Conservation (phyloP, 768 basidiomycete genomes). For the Coprinellus micaceus region DNA sequence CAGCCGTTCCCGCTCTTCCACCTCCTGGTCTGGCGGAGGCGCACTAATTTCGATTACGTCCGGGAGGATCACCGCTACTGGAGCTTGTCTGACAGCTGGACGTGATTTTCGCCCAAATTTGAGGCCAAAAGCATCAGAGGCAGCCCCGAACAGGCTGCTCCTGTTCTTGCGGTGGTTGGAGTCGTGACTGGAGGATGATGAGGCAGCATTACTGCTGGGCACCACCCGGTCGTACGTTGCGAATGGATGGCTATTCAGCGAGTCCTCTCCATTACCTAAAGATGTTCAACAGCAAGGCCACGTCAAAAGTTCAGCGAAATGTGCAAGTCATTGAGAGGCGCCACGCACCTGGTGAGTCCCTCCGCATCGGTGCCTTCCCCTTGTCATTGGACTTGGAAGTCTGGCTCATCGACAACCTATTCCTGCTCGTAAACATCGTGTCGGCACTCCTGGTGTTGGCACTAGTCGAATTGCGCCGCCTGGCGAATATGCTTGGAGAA, state of each 20-base stretch:
- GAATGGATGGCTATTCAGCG: slow-evolving; percentile 2
- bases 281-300: slow-evolving; percentile 10
- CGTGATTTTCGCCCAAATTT: slow-evolving; percentile 43
- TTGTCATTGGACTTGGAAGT: slow-evolving; percentile 25
- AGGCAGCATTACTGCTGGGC: neutral
- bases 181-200: neutral
- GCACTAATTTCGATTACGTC: slow-evolving; percentile 74
- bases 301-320: neutral
- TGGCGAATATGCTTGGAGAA: slow-evolving; percentile 9
- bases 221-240: slow-evolving; percentile 9
- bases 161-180: slow-evolving; percentile 31
- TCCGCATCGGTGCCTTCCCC: slow-evolving; percentile 27
- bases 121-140: slow-evolving; percentile 48
- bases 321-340: slow-evolving; percentile 16
- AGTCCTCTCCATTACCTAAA: slow-evolving; percentile 3
- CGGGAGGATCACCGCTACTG: slow-evolving; percentile 49
- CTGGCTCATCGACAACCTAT: slow-evolving; percentile 12
- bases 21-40: slow-evolving; percentile 52
- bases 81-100: slow-evolving; percentile 30
- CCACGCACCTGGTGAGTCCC: slow-evolving; percentile 14
- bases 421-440: slow-evolving; percentile 16
- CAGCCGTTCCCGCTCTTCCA: slow-evolving; percentile 71
- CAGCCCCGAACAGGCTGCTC: slow-evolving; percentile 47
- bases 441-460: slow-evolving; percentile 11
- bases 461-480: slow-evolving; percentile 5